phyloP scores from a whole-genome alignment of 2,329 filamentous ascomycete species.

The Diaporthe capsici region DNA sequence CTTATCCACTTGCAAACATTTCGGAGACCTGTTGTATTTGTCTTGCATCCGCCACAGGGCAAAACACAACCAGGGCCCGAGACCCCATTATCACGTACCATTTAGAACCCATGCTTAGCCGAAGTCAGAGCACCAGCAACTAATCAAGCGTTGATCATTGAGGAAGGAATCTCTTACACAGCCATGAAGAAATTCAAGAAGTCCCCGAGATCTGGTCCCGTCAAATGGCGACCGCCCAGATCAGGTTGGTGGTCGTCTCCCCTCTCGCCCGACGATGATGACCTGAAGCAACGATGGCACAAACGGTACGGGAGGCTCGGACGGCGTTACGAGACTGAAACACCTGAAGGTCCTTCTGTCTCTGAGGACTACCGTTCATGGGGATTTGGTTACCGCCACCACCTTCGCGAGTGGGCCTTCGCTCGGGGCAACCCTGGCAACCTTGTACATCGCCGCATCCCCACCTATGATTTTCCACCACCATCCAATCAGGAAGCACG shows the following conservation, averaged over 20 bases:
- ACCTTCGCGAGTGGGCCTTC: rapidly evolving
- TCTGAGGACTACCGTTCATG: background rate
- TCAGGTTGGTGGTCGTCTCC: constrained; percentile 14
- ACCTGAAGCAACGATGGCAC: background rate
- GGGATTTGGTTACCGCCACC: background rate
- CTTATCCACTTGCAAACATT: background rate
- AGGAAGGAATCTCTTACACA: background rate
- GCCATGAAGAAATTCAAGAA: background rate
- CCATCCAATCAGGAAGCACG: background rate
- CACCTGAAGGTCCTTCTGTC: background rate
- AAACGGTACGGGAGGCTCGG: background rate
- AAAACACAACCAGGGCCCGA: background rate
- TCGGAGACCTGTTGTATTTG: background rate
- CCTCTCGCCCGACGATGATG: background rate
- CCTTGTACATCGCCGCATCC: background rate
- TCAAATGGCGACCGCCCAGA: background rate
- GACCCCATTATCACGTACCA: background rate
- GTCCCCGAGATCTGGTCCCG: background rate
- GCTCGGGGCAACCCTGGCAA: no score
- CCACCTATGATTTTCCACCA: background rate
- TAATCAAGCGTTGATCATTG: background rate
- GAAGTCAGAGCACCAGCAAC: background rate
- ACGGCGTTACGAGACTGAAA: background rate
- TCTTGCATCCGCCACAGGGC: background rate
- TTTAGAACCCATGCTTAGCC: constrained; percentile 14